Conservation (phyloP, 345 rosid genomes). For the Salix suchowensis region DNA sequence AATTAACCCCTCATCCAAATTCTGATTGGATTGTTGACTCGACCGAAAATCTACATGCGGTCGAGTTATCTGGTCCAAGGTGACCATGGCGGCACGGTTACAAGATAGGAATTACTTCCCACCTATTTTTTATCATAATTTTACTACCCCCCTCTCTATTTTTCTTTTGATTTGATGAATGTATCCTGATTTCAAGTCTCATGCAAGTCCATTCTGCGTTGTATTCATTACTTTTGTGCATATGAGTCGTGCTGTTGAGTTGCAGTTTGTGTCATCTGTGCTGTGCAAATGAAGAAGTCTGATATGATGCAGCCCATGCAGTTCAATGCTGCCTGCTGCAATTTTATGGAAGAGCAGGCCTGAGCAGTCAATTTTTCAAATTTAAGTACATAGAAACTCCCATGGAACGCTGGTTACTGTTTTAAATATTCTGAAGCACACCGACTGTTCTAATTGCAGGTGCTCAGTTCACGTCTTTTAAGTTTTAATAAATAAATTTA, state of each 20-base stretch:
- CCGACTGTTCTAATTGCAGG: too few species aligned
- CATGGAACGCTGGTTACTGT: too few species aligned
- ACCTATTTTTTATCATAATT: slow-evolving; percentile 15
- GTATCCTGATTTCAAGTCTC: slow-evolving; percentile 26
- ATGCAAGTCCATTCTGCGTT: slow-evolving; percentile 36
- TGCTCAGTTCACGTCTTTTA: too few species aligned
- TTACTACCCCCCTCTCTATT: not conserved
- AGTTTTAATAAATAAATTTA: too few species aligned
- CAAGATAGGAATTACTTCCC: slow-evolving; percentile 27
- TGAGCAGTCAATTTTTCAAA: not conserved
- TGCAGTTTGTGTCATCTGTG: slow-evolving; percentile 26
- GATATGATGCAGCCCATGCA: not conserved
- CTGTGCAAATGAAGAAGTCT: not conserved
- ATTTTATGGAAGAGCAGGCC: not conserved
- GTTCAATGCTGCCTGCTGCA: not conserved
- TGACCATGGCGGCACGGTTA: slow-evolving; percentile 34
- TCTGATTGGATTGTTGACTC: slow-evolving; percentile 93
- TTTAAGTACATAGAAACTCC: not conserved
- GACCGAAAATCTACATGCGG: slow-evolving; percentile 82
- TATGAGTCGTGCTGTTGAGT: slow-evolving; percentile 37
- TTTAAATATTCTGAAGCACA: not conserved
- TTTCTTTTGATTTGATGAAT: slow-evolving; percentile 12
- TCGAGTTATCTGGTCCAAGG: slow-evolving; percentile 95
- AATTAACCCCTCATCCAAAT: slow-evolving; percentile 60
- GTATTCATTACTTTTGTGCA: slow-evolving; percentile 55